Evolutionary conservation across 371 early-diverging fungal species (phyloP), one percentile per base, ranked within the genome.

Genomic region (Rhizopus sp.): DNA sequence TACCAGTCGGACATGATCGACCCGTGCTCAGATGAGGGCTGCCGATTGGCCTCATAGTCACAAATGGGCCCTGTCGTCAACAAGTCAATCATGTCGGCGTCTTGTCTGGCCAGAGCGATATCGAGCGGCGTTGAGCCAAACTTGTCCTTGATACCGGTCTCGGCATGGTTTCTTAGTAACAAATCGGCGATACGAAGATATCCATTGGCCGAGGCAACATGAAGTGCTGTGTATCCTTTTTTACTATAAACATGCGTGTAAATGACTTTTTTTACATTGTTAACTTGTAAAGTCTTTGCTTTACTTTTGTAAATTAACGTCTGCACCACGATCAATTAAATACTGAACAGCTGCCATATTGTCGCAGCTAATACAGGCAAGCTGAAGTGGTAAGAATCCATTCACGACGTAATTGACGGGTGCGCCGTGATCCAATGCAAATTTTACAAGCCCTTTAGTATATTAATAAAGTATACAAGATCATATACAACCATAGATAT

Each of bases 141-240:
- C 67, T 86, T 87, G 62, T 90, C 90, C 38, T 67, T 73, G 33
- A 85, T 59, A 38, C 88, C 75, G 12, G 74, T 67, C 10, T 62
- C 64, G 9, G 90, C 90, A 34, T 85, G 84, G 52, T 85, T 79
- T 33, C 78, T 68, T 46, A 90, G 66, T 44, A 90, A 71, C 13
- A 82, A 65, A 48, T 85, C 85, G 0, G 84, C 83, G 31, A 84
- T 80, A 35, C 73, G 72, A 3, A 72, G 57, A 59, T 83, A 85
- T 12, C 86, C 84, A 57, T 88, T 88, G 9, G 90, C 90, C 50
- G 86, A 85, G 4, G 90, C 90, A 72, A 87, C 88, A 61, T 90
- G 90, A 17, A 90, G 60, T 10, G 90, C 86, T 3, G 90, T 89
- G 15, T 86, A 86, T 7, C 89, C 88, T 52, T 72, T 81, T 39